These are phyloP conservation scores for Aspergillus cavernicola DNA, from an alignment of 495 filamentous ascomycete species.

Conservation along the genomic window DNA sequence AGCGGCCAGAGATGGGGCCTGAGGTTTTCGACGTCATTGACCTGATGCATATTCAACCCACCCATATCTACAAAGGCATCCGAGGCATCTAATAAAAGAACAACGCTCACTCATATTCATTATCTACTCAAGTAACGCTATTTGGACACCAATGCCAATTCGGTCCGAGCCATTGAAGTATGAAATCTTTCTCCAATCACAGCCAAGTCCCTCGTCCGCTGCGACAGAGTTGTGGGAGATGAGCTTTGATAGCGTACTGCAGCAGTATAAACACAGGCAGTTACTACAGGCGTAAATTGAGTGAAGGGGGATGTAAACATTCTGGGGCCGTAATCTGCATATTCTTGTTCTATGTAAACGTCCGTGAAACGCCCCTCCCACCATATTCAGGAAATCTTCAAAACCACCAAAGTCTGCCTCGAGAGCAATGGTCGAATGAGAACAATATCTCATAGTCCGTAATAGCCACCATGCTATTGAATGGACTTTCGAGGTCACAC, in stretches of 20 bases:
- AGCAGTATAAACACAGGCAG: slow-evolving; percentile 5
- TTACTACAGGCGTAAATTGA: slow-evolving; percentile 10
- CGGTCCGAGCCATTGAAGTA: slow-evolving; percentile 7
- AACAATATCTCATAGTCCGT: slow-evolving; percentile 10
- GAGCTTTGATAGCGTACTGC: slow-evolving; percentile 1
- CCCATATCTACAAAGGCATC: no score
- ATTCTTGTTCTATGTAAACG: slow-evolving; percentile 20
- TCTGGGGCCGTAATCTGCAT: slow-evolving; percentile 12
- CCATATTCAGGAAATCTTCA: slow-evolving; percentile 14
- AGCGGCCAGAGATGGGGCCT: not conserved
- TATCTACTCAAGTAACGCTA: slow-evolving; percentile 26
- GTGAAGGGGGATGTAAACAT: slow-evolving; percentile 14
- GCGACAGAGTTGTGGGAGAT: slow-evolving; percentile 5
- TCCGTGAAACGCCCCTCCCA: slow-evolving; percentile 13
- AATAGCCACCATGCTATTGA: slow-evolving; percentile 3
- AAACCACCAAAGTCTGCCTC: slow-evolving; percentile 11
- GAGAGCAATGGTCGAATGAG: slow-evolving; percentile 3
- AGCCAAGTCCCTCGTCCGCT: slow-evolving; percentile 11
- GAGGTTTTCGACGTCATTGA: slow-evolving; percentile 22
- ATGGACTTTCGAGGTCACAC: slow-evolving; percentile 7
- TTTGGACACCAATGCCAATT: slow-evolving; percentile 17
- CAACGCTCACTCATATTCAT: slow-evolving; percentile 21
- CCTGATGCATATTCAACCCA: no score
- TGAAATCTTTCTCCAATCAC: slow-evolving; percentile 17
- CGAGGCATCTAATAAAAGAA: no score